Percentiles rank a stretch among this genome's conserved stretches.
These are phyloP conservation scores for Eucommia ulmoides DNA, from an alignment of 257 asterid genomes.

Conservation along the genomic window DNA sequence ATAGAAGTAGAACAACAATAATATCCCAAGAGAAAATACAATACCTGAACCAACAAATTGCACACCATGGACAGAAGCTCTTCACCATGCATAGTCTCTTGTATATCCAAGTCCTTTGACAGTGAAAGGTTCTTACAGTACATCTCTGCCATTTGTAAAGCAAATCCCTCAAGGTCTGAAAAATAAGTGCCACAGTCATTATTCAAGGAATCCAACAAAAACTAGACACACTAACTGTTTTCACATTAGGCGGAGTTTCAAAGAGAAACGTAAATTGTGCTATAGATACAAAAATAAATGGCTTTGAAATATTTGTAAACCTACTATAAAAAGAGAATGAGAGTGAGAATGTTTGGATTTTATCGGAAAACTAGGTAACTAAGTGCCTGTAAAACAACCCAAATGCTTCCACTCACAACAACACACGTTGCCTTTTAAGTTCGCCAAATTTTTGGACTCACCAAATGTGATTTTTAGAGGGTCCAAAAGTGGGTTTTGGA, in stretches of 20 bases:
- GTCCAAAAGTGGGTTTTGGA: too few relatives aligned
- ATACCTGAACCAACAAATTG: slow-evolving; percentile 87
- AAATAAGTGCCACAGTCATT: slow-evolving; percentile 12
- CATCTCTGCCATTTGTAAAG: slow-evolving; percentile 56
- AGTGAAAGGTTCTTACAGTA: slow-evolving; percentile 64
- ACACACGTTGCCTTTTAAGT: too few relatives aligned
- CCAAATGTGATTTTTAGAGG: too few relatives aligned
- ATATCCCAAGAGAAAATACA: neutral
- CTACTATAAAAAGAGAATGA: too few relatives aligned
- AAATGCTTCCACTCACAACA: too few relatives aligned
- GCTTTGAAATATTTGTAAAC: too few relatives aligned
- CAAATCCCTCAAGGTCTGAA: slow-evolving; percentile 60
- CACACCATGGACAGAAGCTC: slow-evolving; percentile 86
- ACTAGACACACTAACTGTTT: neutral
- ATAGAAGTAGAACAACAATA: neutral
- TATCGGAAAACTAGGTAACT: too few relatives aligned
- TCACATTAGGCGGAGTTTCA: neutral
- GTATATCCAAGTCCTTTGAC: slow-evolving; percentile 76
- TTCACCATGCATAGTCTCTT: slow-evolving; percentile 86
- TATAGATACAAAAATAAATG: neutral
- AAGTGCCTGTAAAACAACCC: too few relatives aligned
- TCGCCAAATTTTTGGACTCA: too few relatives aligned
- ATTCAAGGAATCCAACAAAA: neutral
- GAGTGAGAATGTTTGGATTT: too few relatives aligned
- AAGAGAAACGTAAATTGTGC: neutral